Evolutionary conservation across 257 asterid species (phyloP), one percentile per base, ranked within the genome.

Genomic region (Solanum peruvianum): DNA sequence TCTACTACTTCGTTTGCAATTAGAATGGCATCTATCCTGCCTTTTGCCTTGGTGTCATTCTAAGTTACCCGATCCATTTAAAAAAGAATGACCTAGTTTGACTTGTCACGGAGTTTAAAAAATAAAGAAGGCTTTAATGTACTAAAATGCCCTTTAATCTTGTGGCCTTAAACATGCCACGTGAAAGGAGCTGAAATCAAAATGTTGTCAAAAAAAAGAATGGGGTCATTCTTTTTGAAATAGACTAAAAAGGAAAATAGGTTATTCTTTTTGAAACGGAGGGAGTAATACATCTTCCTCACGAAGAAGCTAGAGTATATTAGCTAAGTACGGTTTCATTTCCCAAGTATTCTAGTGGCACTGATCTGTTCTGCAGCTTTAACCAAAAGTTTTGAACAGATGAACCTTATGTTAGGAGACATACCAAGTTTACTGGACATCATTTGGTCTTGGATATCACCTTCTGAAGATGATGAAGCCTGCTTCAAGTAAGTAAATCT

Each of bases 381-480:
- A 89, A 92, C 92, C 66, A 82, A 89, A 91, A 69, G 88, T 87
- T 92, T 87, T 76, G 58, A 89, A 80, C 98, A 97, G 99, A 95
- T 96, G 96, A 94, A 89, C 92, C 99, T 97, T 90, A 97, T 97
- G 98, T 87, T 93, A 86, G 99, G 98, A 87, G 98, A 96, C 91
- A 93, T 97, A 73, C 99, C 99, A 85, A 90, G 89, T 83, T 90
- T 97, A 92, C 97, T 97, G 66, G 98, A 95, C 88, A 94, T 95
- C 89, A 91, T 97, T 58, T 96, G 92, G 95, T 93, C 98, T 86
- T 97, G 99, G 99, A 95, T 97, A 91, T 96, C 99, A 42, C 98
- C 99, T 87, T 91, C 96, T 11, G 98, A 93, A 81, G 93, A 93
- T 82, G 96, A 91, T 35, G 93, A 90, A 77, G 92, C 90, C 88